Evolutionary conservation across 805 yeast species (phyloP).

Genomic region (Cyberlindnera saturnus): DNA sequence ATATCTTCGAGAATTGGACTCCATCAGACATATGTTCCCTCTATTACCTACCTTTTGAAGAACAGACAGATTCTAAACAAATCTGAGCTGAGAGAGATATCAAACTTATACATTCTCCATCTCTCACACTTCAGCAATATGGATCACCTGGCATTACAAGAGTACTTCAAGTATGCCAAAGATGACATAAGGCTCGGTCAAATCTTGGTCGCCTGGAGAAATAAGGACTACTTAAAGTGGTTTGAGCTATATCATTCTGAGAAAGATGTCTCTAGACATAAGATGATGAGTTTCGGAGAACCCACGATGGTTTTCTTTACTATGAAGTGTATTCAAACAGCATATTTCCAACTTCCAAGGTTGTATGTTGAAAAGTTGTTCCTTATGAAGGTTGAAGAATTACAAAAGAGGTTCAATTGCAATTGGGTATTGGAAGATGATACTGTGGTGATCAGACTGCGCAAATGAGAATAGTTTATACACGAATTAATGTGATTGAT

Average conservation of each 20-base stretch:
- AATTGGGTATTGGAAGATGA: slow-evolving; percentile 10
- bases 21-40: slow-evolving; percentile 53
- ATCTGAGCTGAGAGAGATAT: slow-evolving; percentile 35
- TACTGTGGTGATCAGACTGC: slow-evolving; percentile 11
- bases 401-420: slow-evolving; percentile 6
- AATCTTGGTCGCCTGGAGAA: slow-evolving; percentile 28
- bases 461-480: not conserved
- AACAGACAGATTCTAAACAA: slow-evolving; percentile 15
- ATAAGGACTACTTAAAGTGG: slow-evolving; percentile 29
- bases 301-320: slow-evolving; percentile 28
- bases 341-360: slow-evolving; percentile 33
- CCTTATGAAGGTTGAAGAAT: slow-evolving; percentile 2
- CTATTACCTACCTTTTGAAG: slow-evolving; percentile 33
- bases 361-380: slow-evolving; percentile 10
- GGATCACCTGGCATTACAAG: slow-evolving; percentile 13
- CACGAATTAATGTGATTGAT: not conserved
- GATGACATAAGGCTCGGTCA: slow-evolving; percentile 30
- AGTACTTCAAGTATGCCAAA: slow-evolving; percentile 23
- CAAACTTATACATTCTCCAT: slow-evolving; percentile 40
- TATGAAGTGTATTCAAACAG: slow-evolving; percentile 26
- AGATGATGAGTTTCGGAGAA: slow-evolving; percentile 40
- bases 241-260: slow-evolving; percentile 19
- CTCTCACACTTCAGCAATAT: slow-evolving; percentile 21
- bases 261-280: slow-evolving; percentile 7
- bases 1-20: slow-evolving; percentile 42